These are phyloP conservation scores for Euclidium syriacum DNA, from an alignment of 345 rosid genomes.

Conservation along the genomic window DNA sequence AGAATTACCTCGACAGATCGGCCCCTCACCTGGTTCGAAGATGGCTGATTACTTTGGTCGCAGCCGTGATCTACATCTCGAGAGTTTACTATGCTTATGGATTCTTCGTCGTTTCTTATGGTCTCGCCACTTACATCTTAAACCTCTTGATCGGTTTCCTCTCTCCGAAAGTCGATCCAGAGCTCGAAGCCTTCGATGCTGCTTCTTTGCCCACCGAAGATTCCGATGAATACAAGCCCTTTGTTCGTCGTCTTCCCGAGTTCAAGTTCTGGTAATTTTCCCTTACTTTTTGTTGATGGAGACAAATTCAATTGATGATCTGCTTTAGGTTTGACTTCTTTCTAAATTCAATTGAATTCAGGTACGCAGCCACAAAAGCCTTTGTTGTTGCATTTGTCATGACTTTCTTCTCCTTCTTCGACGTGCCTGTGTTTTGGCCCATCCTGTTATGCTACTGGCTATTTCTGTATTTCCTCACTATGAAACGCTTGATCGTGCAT, in stretches of 20 bases:
- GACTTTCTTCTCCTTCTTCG: slow-evolving; percentile 70
- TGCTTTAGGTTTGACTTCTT: background rate
- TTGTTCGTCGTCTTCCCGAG: slow-evolving; percentile 79
- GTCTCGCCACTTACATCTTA: slow-evolving; percentile 67
- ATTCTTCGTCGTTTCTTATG: slow-evolving; percentile 56
- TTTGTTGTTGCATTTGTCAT: slow-evolving; percentile 61
- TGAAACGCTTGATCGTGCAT: slow-evolving; percentile 62
- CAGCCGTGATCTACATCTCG: slow-evolving; percentile 44
- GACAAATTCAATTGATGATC: background rate
- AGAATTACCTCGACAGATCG: slow-evolving; percentile 44
- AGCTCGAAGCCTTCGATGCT: slow-evolving; percentile 55
- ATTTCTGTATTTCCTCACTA: slow-evolving; percentile 64
- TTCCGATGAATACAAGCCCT: slow-evolving; percentile 69
- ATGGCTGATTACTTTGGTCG: slow-evolving; percentile 61
- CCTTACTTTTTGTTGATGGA: too few relatives aligned
- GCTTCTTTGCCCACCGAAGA: slow-evolving; percentile 43
- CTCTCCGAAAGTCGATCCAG: slow-evolving; percentile 75
- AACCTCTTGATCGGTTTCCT: slow-evolving; percentile 77
- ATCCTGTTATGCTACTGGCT: slow-evolving; percentile 70
- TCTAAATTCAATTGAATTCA: slow-evolving; percentile 16
- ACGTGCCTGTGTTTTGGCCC: slow-evolving; percentile 92
- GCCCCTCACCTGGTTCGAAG: slow-evolving; percentile 38
- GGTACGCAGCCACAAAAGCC: slow-evolving; percentile 77
- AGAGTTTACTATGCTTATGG: slow-evolving; percentile 60
- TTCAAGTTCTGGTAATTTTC: slow-evolving; percentile 64